Evolutionary conservation across 2,329 filamentous ascomycete species (phyloP), one percentile per base, ranked within the genome.

Genomic region (Biscogniauxia sp.): DNA sequence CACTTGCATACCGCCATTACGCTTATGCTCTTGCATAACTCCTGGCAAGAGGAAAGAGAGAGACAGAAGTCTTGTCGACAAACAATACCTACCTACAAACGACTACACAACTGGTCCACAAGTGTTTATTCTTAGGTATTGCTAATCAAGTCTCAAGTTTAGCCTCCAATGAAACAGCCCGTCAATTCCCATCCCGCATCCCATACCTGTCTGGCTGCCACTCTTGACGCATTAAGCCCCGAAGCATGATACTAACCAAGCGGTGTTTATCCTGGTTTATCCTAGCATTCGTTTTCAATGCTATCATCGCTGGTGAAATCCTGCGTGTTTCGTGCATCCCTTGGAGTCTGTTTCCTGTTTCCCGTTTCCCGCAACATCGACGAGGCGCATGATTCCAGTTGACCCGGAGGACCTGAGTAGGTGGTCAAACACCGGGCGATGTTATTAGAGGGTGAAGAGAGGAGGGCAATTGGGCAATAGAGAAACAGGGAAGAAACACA

Each of bases 251-350:
- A 55, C 54, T 23, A 45, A 55, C 54, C 28, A 45, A 45, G 37
- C 17, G 13, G 37, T 45, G 37, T 45, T 45, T 45, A 56, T 52
- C 56, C 41, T 54, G 54, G 60, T 56, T 56, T 57, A 63, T 63
- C 65, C 61, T 37, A 61, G 61, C 60, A 51, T 51, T 60, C 63
- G 61, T 54, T 37, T 57, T 60, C 61, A 62, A 65, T 61, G 51
- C 63, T 53, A 54, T 57, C 28, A 51, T 51, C 19, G 52, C 45
- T 26, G 52, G 54, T 54, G 53, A 49, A 51, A 53, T 57, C 54
- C 51, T 56, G 28, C 37, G 49, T 58, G 55, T 57, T 60, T 54
- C 54, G 51, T 45, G 41, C 54, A 23, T 51, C 62, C 53, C 56
- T 54, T 54, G 37, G 17, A 19, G 41, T 20, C 51, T 20, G 57